Evolutionary conservation across 129 eudicot species (phyloP).

Genomic region (Artemisia annua): DNA sequence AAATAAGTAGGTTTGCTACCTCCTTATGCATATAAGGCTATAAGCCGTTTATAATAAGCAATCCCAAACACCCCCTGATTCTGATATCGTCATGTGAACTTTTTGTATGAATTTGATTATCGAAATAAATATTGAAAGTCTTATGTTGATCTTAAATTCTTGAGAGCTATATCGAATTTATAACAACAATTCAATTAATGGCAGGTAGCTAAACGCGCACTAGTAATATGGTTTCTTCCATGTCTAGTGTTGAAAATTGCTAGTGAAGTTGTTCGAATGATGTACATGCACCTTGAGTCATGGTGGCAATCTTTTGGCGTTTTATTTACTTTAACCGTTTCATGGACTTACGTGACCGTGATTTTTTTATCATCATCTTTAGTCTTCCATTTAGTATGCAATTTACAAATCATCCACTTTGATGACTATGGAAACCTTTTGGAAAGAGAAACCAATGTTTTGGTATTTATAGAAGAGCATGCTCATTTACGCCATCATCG

Average conservation of each 20-base stretch:
- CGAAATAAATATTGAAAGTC: too few species aligned
- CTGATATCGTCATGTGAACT: not conserved
- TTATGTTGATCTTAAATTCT: too few species aligned
- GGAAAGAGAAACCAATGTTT: too few species aligned
- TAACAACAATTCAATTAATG: too few species aligned
- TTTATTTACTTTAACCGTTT: constrained; percentile 44
- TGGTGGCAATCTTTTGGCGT: constrained; percentile 57
- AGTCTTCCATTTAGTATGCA: constrained; percentile 73
- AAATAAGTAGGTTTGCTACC: too few species aligned
- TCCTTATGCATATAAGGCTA: too few species aligned
- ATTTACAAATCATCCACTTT: constrained; percentile 75
- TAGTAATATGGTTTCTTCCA: constrained; percentile 61
- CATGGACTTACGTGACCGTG: constrained; percentile 62
- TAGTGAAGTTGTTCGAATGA: constrained; percentile 66
- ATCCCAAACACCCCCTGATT: too few species aligned
- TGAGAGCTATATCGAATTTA: too few species aligned
- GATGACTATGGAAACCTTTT: constrained; percentile 67
- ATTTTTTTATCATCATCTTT: constrained; percentile 65
- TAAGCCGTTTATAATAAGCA: too few species aligned
- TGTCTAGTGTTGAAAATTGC: constrained; percentile 60
- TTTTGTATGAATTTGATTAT: too few species aligned
- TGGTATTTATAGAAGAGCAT: too few species aligned
- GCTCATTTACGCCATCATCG: too few species aligned
- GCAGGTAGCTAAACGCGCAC: constrained; percentile 55
- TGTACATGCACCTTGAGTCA: constrained; percentile 52